phyloP scores from a whole-genome alignment of 495 filamentous ascomycete genomes.

The Podospora anserina region DNA sequence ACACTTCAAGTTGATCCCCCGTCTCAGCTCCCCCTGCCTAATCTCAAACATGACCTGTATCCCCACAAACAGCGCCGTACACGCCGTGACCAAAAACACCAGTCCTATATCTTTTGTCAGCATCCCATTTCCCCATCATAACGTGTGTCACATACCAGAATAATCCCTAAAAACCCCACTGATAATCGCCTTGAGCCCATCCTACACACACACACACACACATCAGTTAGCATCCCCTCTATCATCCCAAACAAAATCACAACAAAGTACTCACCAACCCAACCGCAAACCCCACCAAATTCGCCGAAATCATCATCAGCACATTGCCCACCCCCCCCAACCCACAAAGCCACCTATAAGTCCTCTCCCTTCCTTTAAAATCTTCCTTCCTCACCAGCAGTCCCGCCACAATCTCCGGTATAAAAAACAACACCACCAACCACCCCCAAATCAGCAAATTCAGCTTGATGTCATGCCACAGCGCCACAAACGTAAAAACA shows the following conservation, averaged over 20 bases:
- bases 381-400: conserved; percentile 66
- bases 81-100: conserved; percentile 68
- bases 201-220: conserved; percentile 27
- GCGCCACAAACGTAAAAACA: conserved; percentile 96
- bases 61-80: conserved; percentile 72
- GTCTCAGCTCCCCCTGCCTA: conserved; percentile 74
- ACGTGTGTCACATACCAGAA: conserved; percentile 48
- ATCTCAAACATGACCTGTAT: conserved; percentile 97
- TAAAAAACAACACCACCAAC: conserved; percentile 88
- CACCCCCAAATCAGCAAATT: conserved; percentile 93
- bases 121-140: conserved; percentile 1
- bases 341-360: conserved; percentile 77
- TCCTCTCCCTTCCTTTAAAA: conserved; percentile 63
- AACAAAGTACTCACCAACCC: conserved; percentile 47
- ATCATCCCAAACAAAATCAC: too few species aligned
- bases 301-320: conserved; percentile 93
- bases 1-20: conserved; percentile 83
- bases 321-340: conserved; percentile 84
- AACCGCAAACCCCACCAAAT: conserved; percentile 90
- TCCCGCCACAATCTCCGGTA: conserved; percentile 75
- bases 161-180: conserved; percentile 69
- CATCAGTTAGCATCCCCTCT: too few species aligned
- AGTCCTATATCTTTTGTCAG: conserved; percentile 48
- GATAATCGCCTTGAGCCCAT: conserved; percentile 76
- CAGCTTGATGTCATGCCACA: conserved; percentile 98